These are phyloP conservation scores for Trichomonas vaginalis DNA, from an alignment of 208 protist genomes.

Conservation along the genomic window DNA sequence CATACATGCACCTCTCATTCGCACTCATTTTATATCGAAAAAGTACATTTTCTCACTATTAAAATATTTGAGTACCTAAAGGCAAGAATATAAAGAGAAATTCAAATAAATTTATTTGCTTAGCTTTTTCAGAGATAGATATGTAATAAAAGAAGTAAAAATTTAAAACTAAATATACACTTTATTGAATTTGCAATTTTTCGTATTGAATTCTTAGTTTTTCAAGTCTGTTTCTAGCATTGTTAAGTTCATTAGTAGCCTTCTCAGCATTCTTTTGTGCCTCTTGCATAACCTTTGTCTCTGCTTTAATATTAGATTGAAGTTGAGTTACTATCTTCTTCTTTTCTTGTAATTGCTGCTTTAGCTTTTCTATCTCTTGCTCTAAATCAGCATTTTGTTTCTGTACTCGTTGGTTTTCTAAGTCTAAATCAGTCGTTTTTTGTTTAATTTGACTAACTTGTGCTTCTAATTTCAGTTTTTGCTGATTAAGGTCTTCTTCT, in stretches of 20 bases:
- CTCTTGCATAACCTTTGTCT: background rate
- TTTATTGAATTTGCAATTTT: background rate
- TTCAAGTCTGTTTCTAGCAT: background rate
- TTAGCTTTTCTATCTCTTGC: background rate
- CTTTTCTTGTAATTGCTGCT: background rate
- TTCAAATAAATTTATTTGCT: too few species aligned
- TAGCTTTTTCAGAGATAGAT: too few species aligned
- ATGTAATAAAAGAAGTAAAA: too few species aligned
- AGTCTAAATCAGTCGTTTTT: background rate
- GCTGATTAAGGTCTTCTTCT: background rate
- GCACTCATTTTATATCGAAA: too few species aligned
- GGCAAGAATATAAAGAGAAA: too few species aligned
- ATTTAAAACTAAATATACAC: too few species aligned
- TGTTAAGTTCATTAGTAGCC: background rate
- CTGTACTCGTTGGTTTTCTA: background rate
- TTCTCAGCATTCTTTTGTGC: background rate
- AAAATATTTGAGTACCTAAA: too few species aligned
- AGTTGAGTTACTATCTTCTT: background rate
- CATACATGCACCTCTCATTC: too few species aligned
- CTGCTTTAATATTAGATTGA: background rate
- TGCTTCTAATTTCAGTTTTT: background rate
- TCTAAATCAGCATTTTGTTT: background rate
- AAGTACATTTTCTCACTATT: too few species aligned
- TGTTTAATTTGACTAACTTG: background rate
- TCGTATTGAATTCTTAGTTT: background rate